phyloP scores from a whole-genome alignment of 2,329 filamentous ascomycete species.

The Alternaria tenuissima region DNA sequence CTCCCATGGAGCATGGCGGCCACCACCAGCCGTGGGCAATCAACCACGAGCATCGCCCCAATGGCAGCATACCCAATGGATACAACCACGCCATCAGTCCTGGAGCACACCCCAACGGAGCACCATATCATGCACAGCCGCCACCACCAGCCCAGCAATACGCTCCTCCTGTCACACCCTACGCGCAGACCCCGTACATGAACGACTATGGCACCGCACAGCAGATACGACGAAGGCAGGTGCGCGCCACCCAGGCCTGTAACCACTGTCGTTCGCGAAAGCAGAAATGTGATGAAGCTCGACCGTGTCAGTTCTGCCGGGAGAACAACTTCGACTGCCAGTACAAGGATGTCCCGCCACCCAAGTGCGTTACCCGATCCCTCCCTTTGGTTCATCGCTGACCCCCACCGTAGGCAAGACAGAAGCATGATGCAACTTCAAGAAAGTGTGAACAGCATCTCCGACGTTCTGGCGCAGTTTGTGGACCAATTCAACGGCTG shows the following conservation, averaged over 20 bases:
- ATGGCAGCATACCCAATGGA: constrained; percentile 44
- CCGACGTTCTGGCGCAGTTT: constrained; percentile 40
- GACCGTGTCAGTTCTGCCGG: constrained; percentile 69
- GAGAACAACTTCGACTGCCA: constrained; percentile 86
- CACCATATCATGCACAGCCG: constrained; percentile 41
- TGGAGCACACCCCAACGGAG: constrained; percentile 35
- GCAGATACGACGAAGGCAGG: constrained; percentile 46
- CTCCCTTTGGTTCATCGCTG: constrained; percentile 16
- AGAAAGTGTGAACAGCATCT: constrained; percentile 53
- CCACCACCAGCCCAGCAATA: constrained; percentile 43
- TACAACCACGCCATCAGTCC: constrained; percentile 45
- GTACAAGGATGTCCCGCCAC: constrained; percentile 89
- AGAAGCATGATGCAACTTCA: constrained; percentile 61
- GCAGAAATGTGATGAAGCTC: constrained; percentile 53
- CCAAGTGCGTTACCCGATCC: constrained; percentile 70
- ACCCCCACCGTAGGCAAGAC: constrained; percentile 52
- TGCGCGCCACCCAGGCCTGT: constrained; percentile 71
- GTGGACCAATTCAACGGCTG: constrained; percentile 44
- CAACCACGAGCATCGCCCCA: constrained; percentile 45
- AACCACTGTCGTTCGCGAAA: constrained; percentile 53
- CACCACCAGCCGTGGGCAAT: constrained; percentile 44
- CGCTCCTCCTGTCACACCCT: constrained; percentile 36
- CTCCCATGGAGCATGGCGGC: constrained; percentile 48
- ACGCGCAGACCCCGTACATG: constrained; percentile 42
- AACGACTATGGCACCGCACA: constrained; percentile 36